phyloP scores from a whole-genome alignment of 768 basidiomycete species.

The Hygrophoropsis aurantiaca region DNA sequence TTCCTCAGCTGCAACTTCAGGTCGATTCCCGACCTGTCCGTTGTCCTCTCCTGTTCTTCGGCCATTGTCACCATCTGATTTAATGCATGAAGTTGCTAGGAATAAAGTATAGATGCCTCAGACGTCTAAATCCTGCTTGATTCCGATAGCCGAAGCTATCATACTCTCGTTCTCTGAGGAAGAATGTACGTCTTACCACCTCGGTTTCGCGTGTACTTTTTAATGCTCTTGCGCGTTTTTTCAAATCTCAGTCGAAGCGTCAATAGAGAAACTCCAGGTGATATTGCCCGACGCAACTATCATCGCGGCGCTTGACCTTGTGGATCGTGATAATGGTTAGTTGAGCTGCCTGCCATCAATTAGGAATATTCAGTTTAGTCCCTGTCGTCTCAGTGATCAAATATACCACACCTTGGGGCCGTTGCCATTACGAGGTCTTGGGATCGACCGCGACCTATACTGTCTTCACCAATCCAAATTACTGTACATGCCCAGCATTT shows the following conservation, averaged over 20 bases:
- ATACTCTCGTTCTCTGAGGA: slow-evolving; percentile 32
- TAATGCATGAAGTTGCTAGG: no score
- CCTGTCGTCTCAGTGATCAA: slow-evolving; percentile 51
- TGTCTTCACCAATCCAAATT: slow-evolving; percentile 54
- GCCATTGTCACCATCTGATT: no score
- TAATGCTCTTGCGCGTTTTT: background rate
- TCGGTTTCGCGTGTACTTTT: background rate
- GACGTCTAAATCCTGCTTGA: no score
- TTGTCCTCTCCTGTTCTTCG: no score
- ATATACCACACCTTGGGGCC: slow-evolving; percentile 56
- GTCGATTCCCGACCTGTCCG: no score
- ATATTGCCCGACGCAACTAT: slow-evolving; percentile 65
- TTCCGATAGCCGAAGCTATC: slow-evolving; percentile 28
- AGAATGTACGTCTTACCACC: slow-evolving; percentile 24
- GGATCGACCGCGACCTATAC: slow-evolving; percentile 64
- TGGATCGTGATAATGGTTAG: slow-evolving; percentile 69
- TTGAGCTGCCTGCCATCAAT: background rate
- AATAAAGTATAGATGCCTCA: no score
- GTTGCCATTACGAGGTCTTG: slow-evolving; percentile 63
- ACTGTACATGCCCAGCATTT: slow-evolving; percentile 79
- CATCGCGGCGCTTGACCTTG: slow-evolving; percentile 72
- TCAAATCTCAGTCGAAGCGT: slow-evolving; percentile 53
- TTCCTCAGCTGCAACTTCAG: no score
- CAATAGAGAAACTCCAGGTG: slow-evolving; percentile 52
- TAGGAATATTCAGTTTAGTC: slow-evolving; percentile 1